Conservation (phyloP, 1,139 yeast species). For the Yamadazyma buinensis region DNA sequence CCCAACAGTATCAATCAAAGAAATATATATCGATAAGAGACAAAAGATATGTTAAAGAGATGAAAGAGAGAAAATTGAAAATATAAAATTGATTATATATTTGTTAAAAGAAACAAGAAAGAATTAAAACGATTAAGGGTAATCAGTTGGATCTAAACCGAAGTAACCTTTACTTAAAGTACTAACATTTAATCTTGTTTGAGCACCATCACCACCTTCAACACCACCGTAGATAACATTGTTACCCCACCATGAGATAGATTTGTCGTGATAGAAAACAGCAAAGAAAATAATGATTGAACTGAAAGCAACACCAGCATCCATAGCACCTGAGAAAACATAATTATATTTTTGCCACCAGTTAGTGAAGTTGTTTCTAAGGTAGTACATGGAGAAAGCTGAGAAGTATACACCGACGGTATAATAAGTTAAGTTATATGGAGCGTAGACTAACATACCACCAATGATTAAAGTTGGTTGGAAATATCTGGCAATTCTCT, state of each 20-base stretch:
- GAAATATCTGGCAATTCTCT: constrained; percentile 23
- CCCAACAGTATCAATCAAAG: too few species aligned
- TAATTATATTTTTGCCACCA: constrained; percentile 42
- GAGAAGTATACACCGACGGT: constrained; percentile 46
- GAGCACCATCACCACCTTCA: constrained; percentile 21
- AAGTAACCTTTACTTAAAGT: constrained; percentile 40
- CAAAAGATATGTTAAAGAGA: too few species aligned
- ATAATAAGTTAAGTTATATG: constrained; percentile 50
- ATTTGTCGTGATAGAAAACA: constrained; percentile 23
- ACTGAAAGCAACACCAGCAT: constrained; percentile 38
- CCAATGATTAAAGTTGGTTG: constrained; percentile 37
- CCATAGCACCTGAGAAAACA: constrained; percentile 37
- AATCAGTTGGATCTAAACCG: constrained; percentile 29
- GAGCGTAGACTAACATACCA: constrained; percentile 42
- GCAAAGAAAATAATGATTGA: constrained; percentile 34
- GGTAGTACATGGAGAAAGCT: constrained; percentile 41
- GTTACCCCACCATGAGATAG: constrained; percentile 39
- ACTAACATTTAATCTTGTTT: constrained; percentile 3
- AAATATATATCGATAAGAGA: too few species aligned
- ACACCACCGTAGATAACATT: constrained; percentile 26
- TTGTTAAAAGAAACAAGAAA: too few species aligned
- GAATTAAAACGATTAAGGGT: constrained; percentile 19
- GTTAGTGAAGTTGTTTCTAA: constrained; percentile 32
- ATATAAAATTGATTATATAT: too few species aligned
- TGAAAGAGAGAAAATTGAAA: too few species aligned